These are phyloP conservation scores for Kluyveromyces nonfermentans DNA, from an alignment of 805 yeast genomes.

Conservation along the genomic window DNA sequence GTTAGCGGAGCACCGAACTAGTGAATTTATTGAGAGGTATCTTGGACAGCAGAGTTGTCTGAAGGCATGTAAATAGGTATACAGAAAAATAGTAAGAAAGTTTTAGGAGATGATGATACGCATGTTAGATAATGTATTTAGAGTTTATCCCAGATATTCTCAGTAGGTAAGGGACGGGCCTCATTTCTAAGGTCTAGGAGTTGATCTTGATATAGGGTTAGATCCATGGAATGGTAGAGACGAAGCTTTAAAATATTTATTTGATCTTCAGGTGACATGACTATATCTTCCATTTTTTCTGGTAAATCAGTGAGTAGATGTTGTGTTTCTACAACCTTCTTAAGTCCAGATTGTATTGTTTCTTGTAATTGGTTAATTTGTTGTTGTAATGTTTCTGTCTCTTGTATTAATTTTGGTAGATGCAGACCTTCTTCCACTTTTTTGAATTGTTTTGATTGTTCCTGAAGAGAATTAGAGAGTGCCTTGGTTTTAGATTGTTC, in stretches of 20 bases:
- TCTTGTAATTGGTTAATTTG: not conserved
- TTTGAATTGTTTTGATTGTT: conserved; percentile 11
- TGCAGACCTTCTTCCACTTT: conserved; percentile 13
- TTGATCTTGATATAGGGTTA: conserved; percentile 36
- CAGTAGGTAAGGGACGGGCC: not conserved
- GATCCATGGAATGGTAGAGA: conserved; percentile 51
- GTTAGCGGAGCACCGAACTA: conserved; percentile 10
- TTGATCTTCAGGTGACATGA: conserved; percentile 10
- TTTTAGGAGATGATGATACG: too few relatives aligned
- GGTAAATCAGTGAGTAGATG: not conserved
- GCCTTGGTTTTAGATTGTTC: conserved; percentile 10
- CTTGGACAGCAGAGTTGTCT: not conserved
- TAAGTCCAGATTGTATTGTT: not conserved
- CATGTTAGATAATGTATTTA: too few relatives aligned
- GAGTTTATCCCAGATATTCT: not conserved
- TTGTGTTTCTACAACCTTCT: conserved; percentile 3
- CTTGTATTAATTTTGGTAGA: conserved; percentile 11
- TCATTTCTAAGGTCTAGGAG: conserved; percentile 1
- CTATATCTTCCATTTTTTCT: not conserved
- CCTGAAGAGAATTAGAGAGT: conserved; percentile 9
- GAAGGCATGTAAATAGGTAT: not conserved
- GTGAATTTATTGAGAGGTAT: not conserved
- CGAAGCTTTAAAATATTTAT: conserved; percentile 41
- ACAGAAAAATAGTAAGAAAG: not conserved
- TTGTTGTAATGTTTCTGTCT: conserved; percentile 9